Base-by-base conservation (phyloP, 164 flowering plant genomes). In the Houttuynia cordata region DNA sequence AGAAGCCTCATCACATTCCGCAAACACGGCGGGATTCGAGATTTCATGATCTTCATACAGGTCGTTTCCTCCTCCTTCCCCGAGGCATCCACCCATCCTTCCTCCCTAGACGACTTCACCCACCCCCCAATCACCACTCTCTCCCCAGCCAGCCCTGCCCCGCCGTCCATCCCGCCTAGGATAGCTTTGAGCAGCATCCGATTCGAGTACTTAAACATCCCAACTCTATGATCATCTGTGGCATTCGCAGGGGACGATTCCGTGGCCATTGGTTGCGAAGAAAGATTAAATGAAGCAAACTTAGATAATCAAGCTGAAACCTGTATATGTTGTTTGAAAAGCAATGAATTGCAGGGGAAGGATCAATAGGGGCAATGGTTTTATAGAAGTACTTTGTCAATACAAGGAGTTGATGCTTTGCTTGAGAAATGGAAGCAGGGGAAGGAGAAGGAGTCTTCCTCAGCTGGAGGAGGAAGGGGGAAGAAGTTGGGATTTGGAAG, bases 81-180 rank as follows among this genome's bases (percentile, higher is more conserved):
- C 1, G 69, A 66, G 49, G 12, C 49, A 37, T 9, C 24, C 14
- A 0, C 21, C 40, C 2, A 73, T 62, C 12, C 72, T 39, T 70
- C 65, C 66, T 78, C 87, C 65, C 73, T 84, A 14, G 83, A 76
- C 9, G 89, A 76, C 71, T 80, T 90, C 56, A 93, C 97, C 97
- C 99, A 93, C 22, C 99, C 99, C 0, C 97, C 97, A 18, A 90
- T 52, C 67, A 90, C 85, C 53, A 86, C 62, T 60, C 76, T 80
- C 69, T 75, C 53, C 0, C 95, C 96, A n/a, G 78, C 59, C 74
- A 87, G 67, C 10, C 80, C 87, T 1, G 69, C 0, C 1, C 90
- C 96, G 8, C 78, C 68, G 47, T 86, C 96, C 0, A 61, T 51
- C 1, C 83, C 76, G 57, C 70, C 68, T 20, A 85, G 23, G 17